Evolutionary conservation across 345 rosid species (phyloP), one percentile per base, ranked within the genome.

Genomic region (Hevea brasiliensis): DNA sequence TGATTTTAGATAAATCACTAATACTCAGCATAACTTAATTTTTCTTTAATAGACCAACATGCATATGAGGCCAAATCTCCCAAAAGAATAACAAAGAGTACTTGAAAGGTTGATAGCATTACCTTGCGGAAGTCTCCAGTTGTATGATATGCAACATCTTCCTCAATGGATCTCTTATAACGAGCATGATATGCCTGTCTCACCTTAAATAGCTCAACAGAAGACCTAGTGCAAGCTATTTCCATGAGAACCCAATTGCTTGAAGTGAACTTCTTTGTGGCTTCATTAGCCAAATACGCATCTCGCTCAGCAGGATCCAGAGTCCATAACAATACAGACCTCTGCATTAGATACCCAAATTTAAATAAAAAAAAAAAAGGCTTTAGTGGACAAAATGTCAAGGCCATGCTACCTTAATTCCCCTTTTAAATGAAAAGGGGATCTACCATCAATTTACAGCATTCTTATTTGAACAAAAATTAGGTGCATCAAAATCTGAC

Each of bases 111-210:
- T 23, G 18, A 9, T 29, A 44, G 64, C 37, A 20, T 44, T 79
- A 90, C 98, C 97, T 94, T 94, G 82, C 89, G 89, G 78, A 74
- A 71, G 66, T 92, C 89, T 72, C 98, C 96, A 24, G 81, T 81
- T 42, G 93, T 86, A 81, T 91, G 93, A 61, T 89, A 64, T 15
- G 97, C 94, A 40, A 94, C 94, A 86, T 94, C 98, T 79, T 94
- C 98, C 81, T 94, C 97, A 0, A 91, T 86, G 37, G 96, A 94
- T 72, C 81, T 87, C 89, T 88, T 90, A 73, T 82, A 87, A 35
- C 89, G 92, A 76, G 87, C 82, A 74, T 92, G 97, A 63, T 94
- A 92, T 27, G 94, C 91, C 74, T 89, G 92, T 77, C 89, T 90
- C 48, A 44, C 85, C 56, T 81, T 84, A 61, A 90, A 86, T 24